A percentile compares a stretch with the other conserved stretches of the same genome.
Evolutionary conservation across 768 basidiomycete genomes (phyloP).

Genomic region (Hypsizygus marmoreus): DNA sequence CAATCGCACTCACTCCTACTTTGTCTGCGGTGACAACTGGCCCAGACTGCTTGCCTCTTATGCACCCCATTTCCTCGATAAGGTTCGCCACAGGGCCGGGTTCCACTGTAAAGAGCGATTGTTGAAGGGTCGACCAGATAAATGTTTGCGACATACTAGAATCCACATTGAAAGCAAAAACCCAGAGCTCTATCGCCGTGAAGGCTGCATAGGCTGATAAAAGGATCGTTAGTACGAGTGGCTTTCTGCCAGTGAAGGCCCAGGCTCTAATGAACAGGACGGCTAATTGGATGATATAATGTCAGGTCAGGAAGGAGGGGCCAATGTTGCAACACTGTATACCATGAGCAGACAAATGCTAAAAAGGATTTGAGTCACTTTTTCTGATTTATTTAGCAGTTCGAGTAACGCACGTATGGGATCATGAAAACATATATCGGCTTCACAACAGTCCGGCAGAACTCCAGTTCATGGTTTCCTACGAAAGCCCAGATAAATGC

Average conservation of each 20-base stretch:
- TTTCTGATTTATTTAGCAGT: not conserved
- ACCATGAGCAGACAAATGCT: slow-evolving; percentile 25
- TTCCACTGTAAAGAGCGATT: not conserved
- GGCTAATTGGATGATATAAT: slow-evolving; percentile 11
- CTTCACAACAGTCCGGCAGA: slow-evolving; percentile 20
- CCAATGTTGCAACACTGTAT: too few relatives aligned
- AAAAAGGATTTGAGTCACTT: not conserved
- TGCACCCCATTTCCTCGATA: slow-evolving; percentile 11
- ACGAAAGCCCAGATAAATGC: slow-evolving; percentile 26
- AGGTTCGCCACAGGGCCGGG: not conserved
- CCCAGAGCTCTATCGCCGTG: slow-evolving; percentile 22
- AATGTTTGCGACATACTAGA: slow-evolving; percentile 13
- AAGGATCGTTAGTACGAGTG: slow-evolving; percentile 11
- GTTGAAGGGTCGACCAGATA: not conserved
- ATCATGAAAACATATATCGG: slow-evolving; percentile 23
- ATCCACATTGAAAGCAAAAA: slow-evolving; percentile 19
- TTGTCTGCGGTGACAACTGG: not conserved
- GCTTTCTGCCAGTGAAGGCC: slow-evolving; percentile 27
- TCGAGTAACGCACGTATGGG: slow-evolving; percentile 21
- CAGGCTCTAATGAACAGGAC: slow-evolving; percentile 26
- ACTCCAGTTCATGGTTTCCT: slow-evolving; percentile 16
- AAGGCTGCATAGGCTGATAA: slow-evolving; percentile 16
- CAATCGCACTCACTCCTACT: slow-evolving; percentile 9
- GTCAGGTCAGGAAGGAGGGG: not conserved
- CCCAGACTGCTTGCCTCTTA: not conserved